Evolutionary conservation across 23 red algal genomes (phyloP).

Genomic region (Agarophyton chilense): DNA sequence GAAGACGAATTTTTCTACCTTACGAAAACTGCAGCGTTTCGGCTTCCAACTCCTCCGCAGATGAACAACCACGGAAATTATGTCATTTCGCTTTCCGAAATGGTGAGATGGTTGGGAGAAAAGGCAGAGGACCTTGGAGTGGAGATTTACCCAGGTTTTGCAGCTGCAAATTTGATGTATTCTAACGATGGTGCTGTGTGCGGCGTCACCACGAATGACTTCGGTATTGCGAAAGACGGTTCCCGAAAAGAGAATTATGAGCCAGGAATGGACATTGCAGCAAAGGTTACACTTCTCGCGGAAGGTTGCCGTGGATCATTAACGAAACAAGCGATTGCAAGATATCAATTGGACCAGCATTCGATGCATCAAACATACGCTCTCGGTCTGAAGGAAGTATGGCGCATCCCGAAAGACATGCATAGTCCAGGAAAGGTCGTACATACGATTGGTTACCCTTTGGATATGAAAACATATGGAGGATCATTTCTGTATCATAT

Average conservation of each 20-base stretch:
- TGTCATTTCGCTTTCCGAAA: slow-evolving; percentile 82
- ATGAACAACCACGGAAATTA: slow-evolving; percentile 96
- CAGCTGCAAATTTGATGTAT: slow-evolving; percentile 62
- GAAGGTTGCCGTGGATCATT: slow-evolving; percentile 92
- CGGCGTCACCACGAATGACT: slow-evolving; percentile 85
- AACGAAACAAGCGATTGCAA: slow-evolving; percentile 57
- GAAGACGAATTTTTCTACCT: slow-evolving; percentile 79
- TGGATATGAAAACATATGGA: slow-evolving; percentile 92
- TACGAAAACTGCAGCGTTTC: slow-evolving; percentile 22
- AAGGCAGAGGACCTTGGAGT: slow-evolving; percentile 84
- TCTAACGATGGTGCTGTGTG: slow-evolving; percentile 40
- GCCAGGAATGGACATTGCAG: slow-evolving; percentile 73
- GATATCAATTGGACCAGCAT: slow-evolving; percentile 55
- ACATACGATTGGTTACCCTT: slow-evolving; percentile 91
- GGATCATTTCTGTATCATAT: slow-evolving; percentile 98
- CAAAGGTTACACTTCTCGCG: slow-evolving; percentile 81
- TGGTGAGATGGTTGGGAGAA: slow-evolving; percentile 87
- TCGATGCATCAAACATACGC: slow-evolving; percentile 91
- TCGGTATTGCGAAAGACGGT: slow-evolving; percentile 90
- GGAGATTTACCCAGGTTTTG: slow-evolving; percentile 96
- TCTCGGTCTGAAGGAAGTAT: slow-evolving; percentile 97
- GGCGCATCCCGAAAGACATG: slow-evolving; percentile 66
- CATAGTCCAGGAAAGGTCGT: slow-evolving; percentile 75
- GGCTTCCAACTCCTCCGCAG: slow-evolving; percentile 78
- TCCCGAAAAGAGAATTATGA: slow-evolving; percentile 80